phyloP scores from a whole-genome alignment of 2,329 filamentous ascomycete genomes.

The Aspergillus ochraceus region DNA sequence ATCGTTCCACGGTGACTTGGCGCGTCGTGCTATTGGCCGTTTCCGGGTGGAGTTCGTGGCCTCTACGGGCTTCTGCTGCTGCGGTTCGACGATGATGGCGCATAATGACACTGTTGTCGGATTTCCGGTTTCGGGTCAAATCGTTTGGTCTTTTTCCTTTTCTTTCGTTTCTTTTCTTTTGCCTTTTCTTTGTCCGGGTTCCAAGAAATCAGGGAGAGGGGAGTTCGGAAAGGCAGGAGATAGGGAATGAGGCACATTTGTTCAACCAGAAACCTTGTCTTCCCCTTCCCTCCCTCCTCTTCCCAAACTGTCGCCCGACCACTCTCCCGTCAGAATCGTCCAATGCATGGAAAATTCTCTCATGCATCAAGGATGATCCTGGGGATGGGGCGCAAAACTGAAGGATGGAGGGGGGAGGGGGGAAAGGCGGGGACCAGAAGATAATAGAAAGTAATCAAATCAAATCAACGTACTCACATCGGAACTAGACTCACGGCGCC shows the following conservation, averaged over 20 bases:
- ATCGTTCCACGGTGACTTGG: conserved; percentile 26
- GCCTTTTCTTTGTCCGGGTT: background rate
- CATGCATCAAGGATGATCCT: conserved; percentile 9
- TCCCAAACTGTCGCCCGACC: background rate
- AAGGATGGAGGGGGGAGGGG: conserved; percentile 14
- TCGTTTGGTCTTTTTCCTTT: background rate
- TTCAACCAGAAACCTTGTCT: background rate
- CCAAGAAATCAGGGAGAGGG: background rate
- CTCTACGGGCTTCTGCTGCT: conserved; percentile 13
- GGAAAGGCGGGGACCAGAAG: background rate
- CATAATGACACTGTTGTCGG: conserved; percentile 23
- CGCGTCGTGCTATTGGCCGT: conserved; percentile 12
- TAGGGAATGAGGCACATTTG: background rate
- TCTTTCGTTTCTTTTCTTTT: background rate
- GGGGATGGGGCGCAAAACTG: background rate
- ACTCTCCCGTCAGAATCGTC: background rate
- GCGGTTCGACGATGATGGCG: conserved; percentile 22
- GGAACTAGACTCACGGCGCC: conserved; percentile 30
- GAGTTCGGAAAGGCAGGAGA: background rate
- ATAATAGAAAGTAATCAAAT: background rate
- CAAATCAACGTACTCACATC: conserved; percentile 24
- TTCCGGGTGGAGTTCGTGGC: conserved; percentile 14
- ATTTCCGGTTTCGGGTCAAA: background rate
- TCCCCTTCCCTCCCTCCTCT: background rate
- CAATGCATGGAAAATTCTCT: conserved; percentile 18